These are phyloP conservation scores for Bjerkandera adusta DNA, from an alignment of 1,284 basidiomycete species.

Conservation along the genomic window DNA sequence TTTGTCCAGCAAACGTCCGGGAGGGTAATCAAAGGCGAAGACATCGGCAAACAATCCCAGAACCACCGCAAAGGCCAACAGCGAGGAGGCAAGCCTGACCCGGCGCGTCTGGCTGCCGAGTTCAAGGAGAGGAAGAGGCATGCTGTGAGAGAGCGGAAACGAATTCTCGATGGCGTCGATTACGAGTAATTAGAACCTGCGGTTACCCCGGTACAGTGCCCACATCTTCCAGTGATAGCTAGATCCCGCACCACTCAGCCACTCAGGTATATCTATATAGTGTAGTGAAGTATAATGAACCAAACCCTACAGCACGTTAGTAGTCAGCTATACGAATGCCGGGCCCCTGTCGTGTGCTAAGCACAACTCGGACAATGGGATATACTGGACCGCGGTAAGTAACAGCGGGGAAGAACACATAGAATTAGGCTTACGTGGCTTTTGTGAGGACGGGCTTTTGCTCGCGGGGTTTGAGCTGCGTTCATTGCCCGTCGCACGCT, in stretches of 20 bases:
- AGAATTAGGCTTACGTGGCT: slow-evolving; percentile 36
- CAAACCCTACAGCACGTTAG: slow-evolving; percentile 5
- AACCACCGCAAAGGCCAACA: slow-evolving; percentile 24
- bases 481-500: slow-evolving; percentile 70
- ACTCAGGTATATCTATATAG: background rate
- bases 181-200: too few species aligned
- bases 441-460: slow-evolving; percentile 31
- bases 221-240: too few species aligned
- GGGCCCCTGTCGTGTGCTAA: slow-evolving; percentile 86
- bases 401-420: slow-evolving; percentile 2
- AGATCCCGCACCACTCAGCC: too few species aligned
- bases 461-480: slow-evolving; percentile 33
- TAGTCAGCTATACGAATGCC: slow-evolving; percentile 71
- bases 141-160: too few species aligned
- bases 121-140: slow-evolving; percentile 34
- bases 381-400: slow-evolving; percentile 1
- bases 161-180: too few species aligned
- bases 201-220: too few species aligned
- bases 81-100: too few species aligned
- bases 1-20: too few species aligned
- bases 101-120: slow-evolving; percentile 36
- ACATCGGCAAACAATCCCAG: slow-evolving; percentile 28
- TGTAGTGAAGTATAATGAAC: background rate
- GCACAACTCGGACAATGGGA: slow-evolving; percentile 45
- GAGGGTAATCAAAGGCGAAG: background rate